Evolutionary conservation across 2,329 filamentous ascomycete species (phyloP), one percentile per base, ranked within the genome.

Genomic region (Botrytis fabae): DNA sequence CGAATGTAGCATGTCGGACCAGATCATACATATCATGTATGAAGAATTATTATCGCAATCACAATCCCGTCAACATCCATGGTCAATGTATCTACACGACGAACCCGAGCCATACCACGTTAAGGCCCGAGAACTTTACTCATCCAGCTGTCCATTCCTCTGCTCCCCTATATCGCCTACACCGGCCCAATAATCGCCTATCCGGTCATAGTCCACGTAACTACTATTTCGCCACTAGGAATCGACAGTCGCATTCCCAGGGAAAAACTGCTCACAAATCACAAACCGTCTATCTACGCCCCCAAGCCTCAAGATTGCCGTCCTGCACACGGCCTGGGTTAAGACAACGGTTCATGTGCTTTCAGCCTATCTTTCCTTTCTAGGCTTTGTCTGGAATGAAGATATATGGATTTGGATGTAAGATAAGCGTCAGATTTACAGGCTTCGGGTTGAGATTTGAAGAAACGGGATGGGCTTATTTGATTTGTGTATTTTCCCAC

Each of bases 331-430:
- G 69, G 59, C 25, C 44, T 44, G 59, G 42, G 61, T 46, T 70
- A 35, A 63, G 59, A 70, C 59, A 70, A 70, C 59, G 69, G 69
- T 70, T 38, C 35, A 22, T 44, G 60, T 63, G 61, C 38, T 28
- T 63, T 44, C 12, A n/a, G 25, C 38, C 40, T 63, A 42, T 40
- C 40, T 69, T 60, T 28, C 25, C 7, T 42, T 57, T 28, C 35
- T 28, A 18, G 51, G 51, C 28, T 22, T 25, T 69, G 51, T 28
- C 40, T 69, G 20, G 12, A 18, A 10, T 42, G 10, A n/a, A 42
- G 60, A 32, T 5, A 46, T 46, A 46, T 40, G 61, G 16, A 64
- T 46, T 64, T n/a, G 61, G 40, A 20, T 4, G 18, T 44, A 32
- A 64, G n/a, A 64, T 46, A 44, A 63, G 40, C 61, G 8, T 40